Percentiles rank a stretch among this genome's conserved stretches.
Conservation (phyloP, 108 stramenopile species). For the Fragilaria crotonensis region DNA sequence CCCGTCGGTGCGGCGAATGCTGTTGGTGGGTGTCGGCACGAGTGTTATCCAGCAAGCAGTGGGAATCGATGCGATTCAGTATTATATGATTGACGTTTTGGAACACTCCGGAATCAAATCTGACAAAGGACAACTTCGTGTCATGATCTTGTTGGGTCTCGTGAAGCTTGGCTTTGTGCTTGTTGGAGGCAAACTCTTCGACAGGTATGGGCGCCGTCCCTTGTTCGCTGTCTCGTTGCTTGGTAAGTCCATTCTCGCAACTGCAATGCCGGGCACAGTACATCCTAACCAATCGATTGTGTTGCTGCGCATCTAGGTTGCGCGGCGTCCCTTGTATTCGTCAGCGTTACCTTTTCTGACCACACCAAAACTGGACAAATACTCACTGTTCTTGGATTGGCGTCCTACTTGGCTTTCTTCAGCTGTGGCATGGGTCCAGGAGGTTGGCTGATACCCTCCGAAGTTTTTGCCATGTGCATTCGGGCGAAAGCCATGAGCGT, state of each 20-base stretch:
- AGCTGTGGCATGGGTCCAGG: slow-evolving; percentile 66
- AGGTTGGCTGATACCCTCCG: slow-evolving; percentile 65
- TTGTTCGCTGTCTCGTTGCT: slow-evolving; percentile 38
- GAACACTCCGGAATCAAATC: slow-evolving; percentile 34
- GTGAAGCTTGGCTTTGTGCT: slow-evolving; percentile 31
- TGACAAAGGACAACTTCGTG: slow-evolving; percentile 15
- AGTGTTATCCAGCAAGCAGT: slow-evolving; percentile 49
- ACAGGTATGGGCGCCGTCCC: slow-evolving; percentile 37
- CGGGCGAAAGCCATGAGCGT: slow-evolving; percentile 79
- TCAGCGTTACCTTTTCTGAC: not conserved
- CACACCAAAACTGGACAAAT: slow-evolving; percentile 6
- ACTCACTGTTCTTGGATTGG: slow-evolving; percentile 35
- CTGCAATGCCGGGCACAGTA: not conserved
- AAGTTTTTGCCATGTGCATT: slow-evolving; percentile 63
- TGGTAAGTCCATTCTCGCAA: slow-evolving; percentile 11
- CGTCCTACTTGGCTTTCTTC: slow-evolving; percentile 53
- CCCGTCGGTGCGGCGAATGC: slow-evolving; percentile 47
- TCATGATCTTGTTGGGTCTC: slow-evolving; percentile 31
- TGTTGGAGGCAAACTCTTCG: slow-evolving; percentile 30
- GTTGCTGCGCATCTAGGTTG: slow-evolving; percentile 1
- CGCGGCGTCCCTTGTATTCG: slow-evolving; percentile 21
- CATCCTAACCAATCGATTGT: slow-evolving; percentile 14
- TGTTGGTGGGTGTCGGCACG: slow-evolving; percentile 51
- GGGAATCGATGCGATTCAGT: slow-evolving; percentile 55
- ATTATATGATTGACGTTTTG: slow-evolving; percentile 40